These are phyloP conservation scores for Dactylellina haptotyla DNA, from an alignment of 2,329 filamentous ascomycete genomes.

Conservation along the genomic window DNA sequence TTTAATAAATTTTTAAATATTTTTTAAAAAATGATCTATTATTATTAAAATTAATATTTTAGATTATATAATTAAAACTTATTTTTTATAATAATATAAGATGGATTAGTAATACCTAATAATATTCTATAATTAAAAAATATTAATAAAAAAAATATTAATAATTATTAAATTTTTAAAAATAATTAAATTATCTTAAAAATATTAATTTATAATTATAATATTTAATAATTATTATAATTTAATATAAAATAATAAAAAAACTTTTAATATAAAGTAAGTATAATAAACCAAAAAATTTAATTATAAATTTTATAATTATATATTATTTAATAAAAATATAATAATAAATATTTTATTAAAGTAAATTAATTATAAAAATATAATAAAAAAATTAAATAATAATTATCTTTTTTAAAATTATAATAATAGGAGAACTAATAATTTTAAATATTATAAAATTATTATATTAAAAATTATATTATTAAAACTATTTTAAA, in stretches of 20 bases:
- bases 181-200: conserved; percentile 4
- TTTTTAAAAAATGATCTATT: not conserved
- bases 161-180: not conserved
- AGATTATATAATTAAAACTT: not conserved
- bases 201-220: conserved; percentile 3
- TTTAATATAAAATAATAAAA: not conserved
- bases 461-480: not conserved
- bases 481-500: too few relatives aligned
- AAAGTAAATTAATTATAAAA: conserved; percentile 10
- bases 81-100: not conserved
- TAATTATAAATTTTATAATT: conserved; percentile 5
- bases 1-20: conserved; percentile 12
- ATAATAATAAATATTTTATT: conserved; percentile 6
- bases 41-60: not conserved
- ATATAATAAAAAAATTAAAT: conserved; percentile 5
- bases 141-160: not conserved
- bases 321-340: conserved; percentile 3
- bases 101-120: not conserved
- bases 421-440: not conserved
- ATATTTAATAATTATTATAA: conserved; percentile 1
- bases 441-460: not conserved
- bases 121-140: not conserved
- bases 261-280: conserved; percentile 2
- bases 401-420: not conserved
- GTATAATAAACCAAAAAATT: not conserved